These are phyloP conservation scores for Citrus inodora DNA, from an alignment of 345 rosid species.

Conservation along the genomic window DNA sequence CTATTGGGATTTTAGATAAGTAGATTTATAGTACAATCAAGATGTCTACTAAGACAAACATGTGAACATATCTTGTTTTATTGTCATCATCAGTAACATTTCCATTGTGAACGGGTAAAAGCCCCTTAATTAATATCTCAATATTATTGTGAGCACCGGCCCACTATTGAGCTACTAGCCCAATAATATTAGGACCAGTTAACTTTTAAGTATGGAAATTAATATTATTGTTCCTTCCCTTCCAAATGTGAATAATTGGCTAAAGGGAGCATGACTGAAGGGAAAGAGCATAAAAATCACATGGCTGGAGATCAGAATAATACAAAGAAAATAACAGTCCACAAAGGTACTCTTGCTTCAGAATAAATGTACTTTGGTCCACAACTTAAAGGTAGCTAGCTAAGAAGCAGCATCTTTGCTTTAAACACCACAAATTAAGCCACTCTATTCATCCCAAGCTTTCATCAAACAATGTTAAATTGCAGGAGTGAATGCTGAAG, in stretches of 20 bases:
- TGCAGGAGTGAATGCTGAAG: background rate
- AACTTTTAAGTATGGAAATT: background rate
- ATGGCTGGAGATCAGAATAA: background rate
- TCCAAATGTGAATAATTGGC: background rate
- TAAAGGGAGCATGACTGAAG: background rate
- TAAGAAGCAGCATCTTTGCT: background rate
- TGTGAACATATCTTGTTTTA: no score
- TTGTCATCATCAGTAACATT: no score
- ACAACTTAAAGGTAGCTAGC: background rate
- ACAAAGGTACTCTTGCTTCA: background rate
- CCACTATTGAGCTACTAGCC: no score
- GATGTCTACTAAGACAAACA: no score
- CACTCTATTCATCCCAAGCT: background rate
- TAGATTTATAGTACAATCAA: no score
- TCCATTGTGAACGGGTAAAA: no score
- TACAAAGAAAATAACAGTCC: background rate
- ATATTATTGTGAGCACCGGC: no score
- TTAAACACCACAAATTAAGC: background rate
- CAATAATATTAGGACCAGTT: background rate
- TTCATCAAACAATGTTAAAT: background rate
- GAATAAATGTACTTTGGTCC: conserved; percentile 1
- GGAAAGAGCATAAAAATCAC: background rate
- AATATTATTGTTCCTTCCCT: background rate
- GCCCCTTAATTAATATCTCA: no score
- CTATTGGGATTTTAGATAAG: no score